Percentiles rank a stretch among this genome's conserved stretches.
These are phyloP conservation scores for Cladosporium cucumerinum DNA, from an alignment of 2,329 filamentous ascomycete species.

Conservation along the genomic window DNA sequence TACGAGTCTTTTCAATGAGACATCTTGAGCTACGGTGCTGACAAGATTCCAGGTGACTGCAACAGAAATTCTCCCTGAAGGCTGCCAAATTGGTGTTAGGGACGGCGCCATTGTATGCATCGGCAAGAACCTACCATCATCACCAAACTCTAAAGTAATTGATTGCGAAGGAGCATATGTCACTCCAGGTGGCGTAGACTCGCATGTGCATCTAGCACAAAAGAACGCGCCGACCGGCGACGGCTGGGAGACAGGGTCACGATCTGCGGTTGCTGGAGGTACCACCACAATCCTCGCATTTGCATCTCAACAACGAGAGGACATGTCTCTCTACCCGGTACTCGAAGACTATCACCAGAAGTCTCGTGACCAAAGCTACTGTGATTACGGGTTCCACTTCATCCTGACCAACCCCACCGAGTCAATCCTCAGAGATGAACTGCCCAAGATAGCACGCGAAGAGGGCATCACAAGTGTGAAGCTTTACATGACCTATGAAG, in stretches of 20 bases:
- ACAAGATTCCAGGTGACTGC: conserved; percentile 42
- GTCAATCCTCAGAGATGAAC: conserved; percentile 41
- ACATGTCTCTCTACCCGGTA: conserved; percentile 45
- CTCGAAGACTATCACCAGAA: conserved; percentile 48
- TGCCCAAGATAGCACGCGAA: conserved; percentile 39
- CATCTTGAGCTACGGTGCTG: conserved; percentile 18
- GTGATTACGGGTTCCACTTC: conserved; percentile 57
- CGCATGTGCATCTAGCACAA: conserved; percentile 50
- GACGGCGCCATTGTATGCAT: conserved; percentile 47
- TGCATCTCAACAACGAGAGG: conserved; percentile 50
- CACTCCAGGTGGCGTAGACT: conserved; percentile 49
- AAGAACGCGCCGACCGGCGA: conserved; percentile 45
- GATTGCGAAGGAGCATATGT: conserved; percentile 47
- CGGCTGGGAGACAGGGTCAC: conserved; percentile 49
- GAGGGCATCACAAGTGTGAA: conserved; percentile 50
- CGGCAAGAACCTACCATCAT: conserved; percentile 38
- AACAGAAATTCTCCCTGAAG: conserved; percentile 43
- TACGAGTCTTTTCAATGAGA: not conserved
- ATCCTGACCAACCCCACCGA: conserved; percentile 47
- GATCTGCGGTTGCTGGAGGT: conserved; percentile 56
- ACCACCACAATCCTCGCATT: conserved; percentile 59
- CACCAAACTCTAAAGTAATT: conserved; percentile 37
- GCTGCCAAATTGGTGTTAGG: conserved; percentile 48
- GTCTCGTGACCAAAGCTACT: conserved; percentile 47
- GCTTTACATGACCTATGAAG: conserved; percentile 54